Conservation (phyloP, 1,284 basidiomycete species). For the Porodaedalea pini region DNA sequence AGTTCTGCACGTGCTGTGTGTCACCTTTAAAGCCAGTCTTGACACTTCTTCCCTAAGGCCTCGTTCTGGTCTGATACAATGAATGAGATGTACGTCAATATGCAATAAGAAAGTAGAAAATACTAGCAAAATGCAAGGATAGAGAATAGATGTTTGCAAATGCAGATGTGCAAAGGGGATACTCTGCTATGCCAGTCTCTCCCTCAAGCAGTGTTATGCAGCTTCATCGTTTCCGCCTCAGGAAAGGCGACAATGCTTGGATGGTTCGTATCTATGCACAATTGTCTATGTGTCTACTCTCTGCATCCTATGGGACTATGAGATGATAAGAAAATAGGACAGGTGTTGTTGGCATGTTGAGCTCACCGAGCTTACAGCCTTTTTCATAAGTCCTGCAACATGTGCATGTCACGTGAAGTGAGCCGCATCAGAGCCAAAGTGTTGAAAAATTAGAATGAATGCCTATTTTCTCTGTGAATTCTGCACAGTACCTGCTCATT, state of each 20-base stretch:
- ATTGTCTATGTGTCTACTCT: conserved; percentile 58
- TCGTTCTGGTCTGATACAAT: conserved; percentile 53
- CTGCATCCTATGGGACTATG: conserved; percentile 68
- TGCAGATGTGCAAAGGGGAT: conserved; percentile 69
- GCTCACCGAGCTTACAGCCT: conserved; percentile 94
- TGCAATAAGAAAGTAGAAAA: not conserved
- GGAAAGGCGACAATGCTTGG: conserved; percentile 72
- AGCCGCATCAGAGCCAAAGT: no score
- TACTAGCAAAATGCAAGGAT: conserved; percentile 74
- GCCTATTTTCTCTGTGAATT: no score
- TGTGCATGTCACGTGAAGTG: conserved; percentile 98
- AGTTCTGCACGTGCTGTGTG: conserved; percentile 50
- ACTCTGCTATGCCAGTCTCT: conserved; percentile 64
- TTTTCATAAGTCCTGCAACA: conserved; percentile 98
- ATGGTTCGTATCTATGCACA: conserved; percentile 68
- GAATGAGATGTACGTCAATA: not conserved
- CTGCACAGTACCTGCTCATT: no score
- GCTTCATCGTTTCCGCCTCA: conserved; percentile 61
- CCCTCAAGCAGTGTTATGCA: conserved; percentile 70
- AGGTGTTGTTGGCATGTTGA: no score
- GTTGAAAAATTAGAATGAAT: no score
- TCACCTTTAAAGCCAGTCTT: conserved; percentile 83
- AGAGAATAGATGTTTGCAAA: conserved; percentile 72
- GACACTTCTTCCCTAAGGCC: conserved; percentile 60
- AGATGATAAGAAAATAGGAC: conserved; percentile 20